These are phyloP conservation scores for Artemisia argyi DNA, from an alignment of 129 eudicot species.

Conservation along the genomic window DNA sequence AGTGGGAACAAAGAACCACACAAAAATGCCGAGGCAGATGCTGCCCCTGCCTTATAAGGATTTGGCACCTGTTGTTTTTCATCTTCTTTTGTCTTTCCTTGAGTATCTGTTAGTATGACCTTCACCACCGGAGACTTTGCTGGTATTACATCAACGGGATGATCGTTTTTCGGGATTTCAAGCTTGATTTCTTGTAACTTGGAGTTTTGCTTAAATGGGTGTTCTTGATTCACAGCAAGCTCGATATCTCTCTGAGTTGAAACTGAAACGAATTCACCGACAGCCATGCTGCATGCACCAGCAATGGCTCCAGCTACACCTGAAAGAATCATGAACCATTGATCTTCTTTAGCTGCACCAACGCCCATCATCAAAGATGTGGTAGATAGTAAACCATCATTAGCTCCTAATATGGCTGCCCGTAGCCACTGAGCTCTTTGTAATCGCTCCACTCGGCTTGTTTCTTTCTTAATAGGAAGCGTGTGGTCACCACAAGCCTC, in stretches of 20 bases:
- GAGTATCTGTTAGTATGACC: conserved; percentile 27
- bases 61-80: conserved; percentile 39
- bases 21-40: conserved; percentile 56
- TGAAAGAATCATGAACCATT: conserved; percentile 56
- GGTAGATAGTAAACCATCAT: conserved; percentile 62
- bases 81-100: conserved; percentile 14
- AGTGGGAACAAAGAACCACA: conserved; percentile 68
- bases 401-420: conserved; percentile 62
- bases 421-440: conserved; percentile 63
- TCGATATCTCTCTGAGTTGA: conserved; percentile 66
- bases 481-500: conserved; percentile 48
- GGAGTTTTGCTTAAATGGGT: conserved; percentile 9
- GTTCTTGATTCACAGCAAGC: conserved; percentile 18
- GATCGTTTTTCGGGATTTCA: conserved; percentile 22
- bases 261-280: conserved; percentile 68
- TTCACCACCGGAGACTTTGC: conserved; percentile 36
- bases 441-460: conserved; percentile 25
- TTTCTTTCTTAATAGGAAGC: conserved; percentile 24
- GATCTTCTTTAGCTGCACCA: conserved; percentile 62
- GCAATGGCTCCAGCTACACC: conserved; percentile 71
- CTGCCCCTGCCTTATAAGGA: conserved; percentile 63
- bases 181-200: conserved; percentile 33
- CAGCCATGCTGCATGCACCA: conserved; percentile 70
- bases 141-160: background rate
- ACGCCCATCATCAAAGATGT: conserved; percentile 65